Conservation (phyloP, 768 basidiomycete genomes). For the Lactarius indigo region DNA sequence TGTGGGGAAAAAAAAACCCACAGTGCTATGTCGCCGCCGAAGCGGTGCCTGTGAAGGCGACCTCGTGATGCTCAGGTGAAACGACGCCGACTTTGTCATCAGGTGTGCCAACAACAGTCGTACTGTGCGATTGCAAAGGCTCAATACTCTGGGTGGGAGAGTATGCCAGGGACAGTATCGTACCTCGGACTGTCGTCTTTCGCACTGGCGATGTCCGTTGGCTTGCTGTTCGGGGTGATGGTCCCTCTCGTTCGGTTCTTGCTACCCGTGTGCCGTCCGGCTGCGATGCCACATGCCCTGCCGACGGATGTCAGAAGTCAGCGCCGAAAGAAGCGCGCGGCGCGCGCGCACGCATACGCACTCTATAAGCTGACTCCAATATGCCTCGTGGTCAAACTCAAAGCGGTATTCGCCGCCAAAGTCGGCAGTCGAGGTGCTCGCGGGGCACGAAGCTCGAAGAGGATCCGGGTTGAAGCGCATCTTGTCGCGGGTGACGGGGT, state of each 20-base stretch:
- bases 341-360: slow-evolving; percentile 33
- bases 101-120: slow-evolving; percentile 17
- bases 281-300: slow-evolving; percentile 33
- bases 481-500: slow-evolving; percentile 88
- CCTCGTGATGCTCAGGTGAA: not conserved
- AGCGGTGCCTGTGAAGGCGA: not conserved
- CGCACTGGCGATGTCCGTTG: slow-evolving; percentile 2
- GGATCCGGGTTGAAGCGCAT: slow-evolving; percentile 88
- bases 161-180: no score
- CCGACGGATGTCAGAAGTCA: not conserved
- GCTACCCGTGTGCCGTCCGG: slow-evolving; percentile 32
- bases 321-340: not conserved
- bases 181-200: slow-evolving; percentile 16
- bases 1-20: not conserved
- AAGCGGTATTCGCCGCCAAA: slow-evolving; percentile 77
- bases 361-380: slow-evolving; percentile 78
- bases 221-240: not conserved
- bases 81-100: slow-evolving; percentile 11
- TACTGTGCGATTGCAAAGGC: not conserved
- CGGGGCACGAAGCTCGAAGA: slow-evolving; percentile 73
- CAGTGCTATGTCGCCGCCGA: not conserved
- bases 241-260: not conserved
- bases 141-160: not conserved
- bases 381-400: slow-evolving; percentile 66
- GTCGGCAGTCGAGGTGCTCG: slow-evolving; percentile 74